These are phyloP conservation scores for Picocystis sp. DNA, from an alignment of 163 green algal genomes.

Conservation along the genomic window DNA sequence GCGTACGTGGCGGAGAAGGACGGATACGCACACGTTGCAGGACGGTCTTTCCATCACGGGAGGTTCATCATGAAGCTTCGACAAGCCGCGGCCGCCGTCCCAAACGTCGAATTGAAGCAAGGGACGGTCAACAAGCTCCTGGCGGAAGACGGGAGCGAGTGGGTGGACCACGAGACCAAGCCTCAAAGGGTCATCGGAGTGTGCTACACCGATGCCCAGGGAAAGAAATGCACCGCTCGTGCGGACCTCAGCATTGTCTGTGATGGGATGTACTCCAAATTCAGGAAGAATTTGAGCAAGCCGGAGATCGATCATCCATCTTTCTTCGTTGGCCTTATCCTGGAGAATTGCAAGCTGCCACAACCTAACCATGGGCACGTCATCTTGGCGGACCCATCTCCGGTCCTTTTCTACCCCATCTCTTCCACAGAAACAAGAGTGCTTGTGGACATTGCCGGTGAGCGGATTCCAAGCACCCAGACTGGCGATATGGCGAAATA, in stretches of 20 bases:
- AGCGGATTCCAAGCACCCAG: conserved; percentile 34
- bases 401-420: conserved; percentile 97
- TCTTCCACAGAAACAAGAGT: conserved; percentile 51
- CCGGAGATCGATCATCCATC: conserved; percentile 43
- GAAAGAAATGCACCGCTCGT: conserved; percentile 27
- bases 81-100: conserved; percentile 24
- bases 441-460: conserved; percentile 79
- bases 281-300: conserved; percentile 30
- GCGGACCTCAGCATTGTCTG: conserved; percentile 87
- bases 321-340: conserved; percentile 84
- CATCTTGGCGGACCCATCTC: conserved; percentile 74
- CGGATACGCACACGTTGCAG: conserved; percentile 50
- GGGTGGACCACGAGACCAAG: conserved; percentile 29
- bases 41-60: conserved; percentile 85
- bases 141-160: conserved; percentile 21
- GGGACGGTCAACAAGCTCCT: conserved; percentile 49
- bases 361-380: conserved; percentile 82
- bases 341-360: conserved; percentile 50
- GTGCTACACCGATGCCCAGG: conserved; percentile 43
- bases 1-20: conserved; percentile 25
- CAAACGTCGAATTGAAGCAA: conserved; percentile 61
- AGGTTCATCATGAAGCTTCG: conserved; percentile 84
- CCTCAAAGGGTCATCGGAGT: conserved; percentile 44
- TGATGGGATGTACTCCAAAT: conserved; percentile 89
- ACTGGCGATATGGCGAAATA: conserved; percentile 30